These are phyloP conservation scores for Aspergillus spinulosporus DNA, from an alignment of 2,329 filamentous ascomycete species.

Conservation along the genomic window DNA sequence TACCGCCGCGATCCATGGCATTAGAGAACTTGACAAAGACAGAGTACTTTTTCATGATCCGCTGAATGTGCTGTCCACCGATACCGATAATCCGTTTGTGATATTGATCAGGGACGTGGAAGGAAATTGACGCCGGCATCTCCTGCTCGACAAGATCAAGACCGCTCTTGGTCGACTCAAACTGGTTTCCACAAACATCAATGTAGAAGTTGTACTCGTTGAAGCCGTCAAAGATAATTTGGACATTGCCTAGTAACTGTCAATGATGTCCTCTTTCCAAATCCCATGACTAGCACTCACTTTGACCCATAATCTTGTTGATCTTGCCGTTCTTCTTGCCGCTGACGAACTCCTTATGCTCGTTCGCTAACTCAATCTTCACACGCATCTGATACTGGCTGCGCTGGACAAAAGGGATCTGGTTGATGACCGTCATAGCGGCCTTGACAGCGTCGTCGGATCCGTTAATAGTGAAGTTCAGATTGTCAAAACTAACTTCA, in stretches of 20 bases:
- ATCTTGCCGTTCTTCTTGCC: conserved; percentile 99
- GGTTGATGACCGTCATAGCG: conserved; percentile 89
- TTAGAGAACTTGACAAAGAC: conserved; percentile 99
- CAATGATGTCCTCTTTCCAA: conserved; percentile 24
- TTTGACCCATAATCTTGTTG: conserved; percentile 99
- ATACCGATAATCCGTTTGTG: conserved; percentile 99
- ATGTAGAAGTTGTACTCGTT: conserved; percentile 99
- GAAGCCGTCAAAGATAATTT: conserved; percentile 98
- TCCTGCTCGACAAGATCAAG: conserved; percentile 93
- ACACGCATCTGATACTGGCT: conserved; percentile 91
- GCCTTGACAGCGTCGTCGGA: conserved; percentile 96
- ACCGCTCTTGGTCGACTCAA: conserved; percentile 92
- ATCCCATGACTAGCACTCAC: conserved; percentile 48
- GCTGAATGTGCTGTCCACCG: conserved; percentile 96
- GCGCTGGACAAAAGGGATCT: conserved; percentile 83
- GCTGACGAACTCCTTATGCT: conserved; percentile 99
- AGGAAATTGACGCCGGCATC: conserved; percentile 98
- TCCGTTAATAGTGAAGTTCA: conserved; percentile 90
- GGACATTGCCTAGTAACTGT: conserved; percentile 69
- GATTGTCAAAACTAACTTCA: conserved; percentile 90
- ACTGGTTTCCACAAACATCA: conserved; percentile 87
- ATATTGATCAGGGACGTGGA: conserved; percentile 98
- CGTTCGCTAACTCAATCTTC: conserved; percentile 97
- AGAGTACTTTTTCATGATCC: conserved; percentile 99
- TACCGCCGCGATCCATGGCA: conserved; percentile 92